phyloP scores from a whole-genome alignment of 768 basidiomycete genomes.

The Lentinus tigrinus region DNA sequence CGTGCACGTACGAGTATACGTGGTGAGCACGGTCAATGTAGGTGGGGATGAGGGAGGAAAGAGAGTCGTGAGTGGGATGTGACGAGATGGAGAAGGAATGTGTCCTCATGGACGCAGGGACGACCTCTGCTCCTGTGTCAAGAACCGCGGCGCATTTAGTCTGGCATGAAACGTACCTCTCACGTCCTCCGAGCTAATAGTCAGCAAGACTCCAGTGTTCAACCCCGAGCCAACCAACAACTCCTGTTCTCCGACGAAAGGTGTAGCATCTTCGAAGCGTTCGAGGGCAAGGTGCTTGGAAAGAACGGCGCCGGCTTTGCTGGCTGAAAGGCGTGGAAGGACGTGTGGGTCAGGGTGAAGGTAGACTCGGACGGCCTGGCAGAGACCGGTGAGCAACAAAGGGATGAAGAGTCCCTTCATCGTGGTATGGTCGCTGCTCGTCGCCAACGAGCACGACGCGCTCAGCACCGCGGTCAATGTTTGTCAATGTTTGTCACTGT shows the following conservation, averaged over 20 bases:
- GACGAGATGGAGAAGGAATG: slow-evolving; percentile 46
- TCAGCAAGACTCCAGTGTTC: slow-evolving; percentile 51
- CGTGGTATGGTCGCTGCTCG: slow-evolving; percentile 8
- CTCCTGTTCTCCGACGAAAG: slow-evolving; percentile 23
- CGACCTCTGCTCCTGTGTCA: slow-evolving; percentile 41
- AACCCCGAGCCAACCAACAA: slow-evolving; percentile 58
- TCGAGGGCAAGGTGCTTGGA: slow-evolving; percentile 75
- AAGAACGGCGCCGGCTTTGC: slow-evolving; percentile 58
- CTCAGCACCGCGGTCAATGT: slow-evolving; percentile 1
- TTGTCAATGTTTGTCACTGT: slow-evolving; percentile 14
- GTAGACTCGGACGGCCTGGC: slow-evolving; percentile 58
- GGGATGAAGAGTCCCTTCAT: slow-evolving; percentile 25
- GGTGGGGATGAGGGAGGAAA: slow-evolving; percentile 54
- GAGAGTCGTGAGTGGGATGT: slow-evolving; percentile 35
- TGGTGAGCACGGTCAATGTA: slow-evolving; percentile 59
- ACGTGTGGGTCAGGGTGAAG: slow-evolving; percentile 47
- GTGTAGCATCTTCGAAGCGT: slow-evolving; percentile 43
- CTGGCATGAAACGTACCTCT: slow-evolving; percentile 41
- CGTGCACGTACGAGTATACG: slow-evolving; percentile 54
- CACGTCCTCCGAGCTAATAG: slow-evolving; percentile 54
- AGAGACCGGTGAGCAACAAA: slow-evolving; percentile 34
- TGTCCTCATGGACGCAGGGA: slow-evolving; percentile 48
- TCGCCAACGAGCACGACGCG: neutral
- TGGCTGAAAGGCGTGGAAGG: slow-evolving; percentile 43
- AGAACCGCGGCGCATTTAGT: neutral